Conservation (phyloP, 768 basidiomycete genomes). For the Boletus patriciae region DNA sequence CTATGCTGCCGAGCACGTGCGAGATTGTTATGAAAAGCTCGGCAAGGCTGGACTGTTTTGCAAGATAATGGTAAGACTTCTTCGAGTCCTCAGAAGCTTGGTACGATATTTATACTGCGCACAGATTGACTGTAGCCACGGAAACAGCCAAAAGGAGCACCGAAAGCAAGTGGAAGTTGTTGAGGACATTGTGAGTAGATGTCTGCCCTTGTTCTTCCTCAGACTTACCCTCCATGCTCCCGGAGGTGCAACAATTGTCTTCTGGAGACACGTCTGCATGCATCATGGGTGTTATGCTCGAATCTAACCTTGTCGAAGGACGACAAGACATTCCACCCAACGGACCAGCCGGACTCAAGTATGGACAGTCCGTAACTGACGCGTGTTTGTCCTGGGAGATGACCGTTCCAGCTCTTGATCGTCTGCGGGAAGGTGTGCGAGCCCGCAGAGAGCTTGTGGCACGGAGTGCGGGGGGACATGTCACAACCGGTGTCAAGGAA, state of each 20-base stretch:
- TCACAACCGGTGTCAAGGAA: slow-evolving; percentile 9
- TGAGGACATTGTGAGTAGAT: slow-evolving; percentile 72
- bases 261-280: slow-evolving; percentile 64
- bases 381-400: slow-evolving; percentile 89
- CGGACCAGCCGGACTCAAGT: slow-evolving; percentile 71
- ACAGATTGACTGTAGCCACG: slow-evolving; percentile 95
- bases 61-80: slow-evolving; percentile 77
- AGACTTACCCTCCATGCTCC: slow-evolving; percentile 14
- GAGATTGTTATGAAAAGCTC: slow-evolving; percentile 71
- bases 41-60: slow-evolving; percentile 73
- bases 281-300: slow-evolving; percentile 95
- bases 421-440: slow-evolving; percentile 84
- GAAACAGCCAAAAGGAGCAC: slow-evolving; percentile 93
- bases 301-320: slow-evolving; percentile 87
- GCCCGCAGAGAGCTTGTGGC: slow-evolving; percentile 61
- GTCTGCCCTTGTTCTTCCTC: not conserved
- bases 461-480: slow-evolving; percentile 23
- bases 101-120: not conserved
- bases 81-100: not conserved
- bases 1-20: slow-evolving; percentile 77
- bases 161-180: slow-evolving; percentile 85
- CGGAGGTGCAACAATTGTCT: slow-evolving; percentile 70
- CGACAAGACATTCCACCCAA: slow-evolving; percentile 78
- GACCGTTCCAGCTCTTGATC: slow-evolving; percentile 78
- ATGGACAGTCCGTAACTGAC: slow-evolving; percentile 87